A percentile compares a stretch with the other conserved stretches of the same genome.
Conservation (phyloP, 306 rosid species). For the Delonix regia region DNA sequence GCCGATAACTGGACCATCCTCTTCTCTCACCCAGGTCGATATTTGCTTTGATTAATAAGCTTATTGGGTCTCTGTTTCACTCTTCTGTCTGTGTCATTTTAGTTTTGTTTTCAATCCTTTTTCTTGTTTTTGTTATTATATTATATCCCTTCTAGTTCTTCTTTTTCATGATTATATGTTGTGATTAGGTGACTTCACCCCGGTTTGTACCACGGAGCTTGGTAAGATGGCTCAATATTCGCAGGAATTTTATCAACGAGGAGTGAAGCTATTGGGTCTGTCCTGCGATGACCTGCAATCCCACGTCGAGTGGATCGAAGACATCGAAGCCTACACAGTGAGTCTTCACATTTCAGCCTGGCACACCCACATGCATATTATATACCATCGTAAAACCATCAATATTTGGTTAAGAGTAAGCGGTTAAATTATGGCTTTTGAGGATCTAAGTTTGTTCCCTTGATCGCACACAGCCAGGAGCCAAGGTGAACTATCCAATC, state of each 20-base stretch:
- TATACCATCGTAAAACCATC: background rate
- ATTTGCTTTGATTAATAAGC: no score
- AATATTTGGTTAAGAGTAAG: background rate
- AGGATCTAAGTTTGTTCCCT: background rate
- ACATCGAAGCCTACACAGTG: conserved; percentile 75
- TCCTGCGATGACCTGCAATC: conserved; percentile 68
- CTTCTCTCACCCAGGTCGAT: conserved; percentile 82
- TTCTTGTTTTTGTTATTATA: background rate
- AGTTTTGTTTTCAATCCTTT: background rate
- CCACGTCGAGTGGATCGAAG: conserved; percentile 74
- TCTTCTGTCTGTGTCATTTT: background rate
- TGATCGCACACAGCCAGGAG: conserved; percentile 50
- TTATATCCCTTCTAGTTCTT: no score
- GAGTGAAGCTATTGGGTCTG: conserved; percentile 68
- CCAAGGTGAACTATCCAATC: conserved; percentile 70
- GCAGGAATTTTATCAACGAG: conserved; percentile 47
- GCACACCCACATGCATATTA: background rate
- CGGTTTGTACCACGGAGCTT: conserved; percentile 86
- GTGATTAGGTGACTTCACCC: conserved; percentile 76
- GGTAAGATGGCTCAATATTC: conserved; percentile 67
- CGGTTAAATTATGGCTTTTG: background rate
- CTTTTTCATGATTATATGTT: background rate
- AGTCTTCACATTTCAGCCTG: conserved; percentile 7
- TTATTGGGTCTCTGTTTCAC: no score
- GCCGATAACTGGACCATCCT: conserved; percentile 62